Conservation (phyloP, 225 moss, liverwort and hornwort genomes). For the Straminergon stramineum region DNA sequence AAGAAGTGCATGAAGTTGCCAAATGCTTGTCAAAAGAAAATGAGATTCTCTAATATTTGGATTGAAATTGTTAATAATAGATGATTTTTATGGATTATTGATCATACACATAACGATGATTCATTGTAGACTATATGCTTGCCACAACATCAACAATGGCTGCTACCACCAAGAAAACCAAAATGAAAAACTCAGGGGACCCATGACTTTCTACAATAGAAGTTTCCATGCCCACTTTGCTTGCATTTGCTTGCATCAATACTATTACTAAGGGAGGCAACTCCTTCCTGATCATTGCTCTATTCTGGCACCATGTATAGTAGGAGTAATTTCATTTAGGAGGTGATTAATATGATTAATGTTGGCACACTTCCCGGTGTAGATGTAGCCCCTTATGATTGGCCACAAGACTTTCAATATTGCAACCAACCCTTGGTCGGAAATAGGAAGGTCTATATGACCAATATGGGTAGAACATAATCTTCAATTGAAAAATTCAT, state of each 20-base stretch:
- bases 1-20: background rate
- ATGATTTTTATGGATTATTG: background rate
- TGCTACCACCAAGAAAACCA: background rate
- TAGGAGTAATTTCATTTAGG: too few species aligned
- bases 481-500: too few species aligned
- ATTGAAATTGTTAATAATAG: background rate
- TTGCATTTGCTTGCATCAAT: background rate
- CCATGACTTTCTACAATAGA: background rate
- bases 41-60: background rate
- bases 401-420: too few species aligned
- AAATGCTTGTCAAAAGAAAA: background rate
- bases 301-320: too few species aligned
- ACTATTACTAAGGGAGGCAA: background rate
- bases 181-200: background rate
- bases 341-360: too few species aligned
- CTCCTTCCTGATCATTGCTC: too few species aligned
- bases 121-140: background rate
- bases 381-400: too few species aligned
- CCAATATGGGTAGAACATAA: too few species aligned
- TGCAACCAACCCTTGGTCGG: too few species aligned
- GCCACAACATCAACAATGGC: background rate
- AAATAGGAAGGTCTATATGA: too few species aligned
- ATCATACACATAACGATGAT: fast-evolving
- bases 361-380: too few species aligned
- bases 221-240: background rate